Conservation (phyloP, 2,329 filamentous ascomycete species). For the Colletotrichum scovillei region DNA sequence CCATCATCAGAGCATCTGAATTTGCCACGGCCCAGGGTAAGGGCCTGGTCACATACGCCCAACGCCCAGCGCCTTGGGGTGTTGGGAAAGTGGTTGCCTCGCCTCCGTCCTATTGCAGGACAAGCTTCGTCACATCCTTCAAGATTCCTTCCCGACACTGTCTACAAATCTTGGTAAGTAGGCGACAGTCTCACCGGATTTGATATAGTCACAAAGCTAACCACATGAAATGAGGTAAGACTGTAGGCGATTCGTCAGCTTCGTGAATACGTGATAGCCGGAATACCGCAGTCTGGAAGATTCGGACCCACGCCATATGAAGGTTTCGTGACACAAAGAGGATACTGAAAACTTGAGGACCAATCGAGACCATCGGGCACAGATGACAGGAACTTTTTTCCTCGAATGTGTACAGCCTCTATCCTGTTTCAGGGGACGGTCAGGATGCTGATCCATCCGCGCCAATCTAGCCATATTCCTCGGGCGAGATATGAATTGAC, state of each 20-base stretch:
- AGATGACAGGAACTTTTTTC: neutral
- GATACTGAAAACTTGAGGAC: neutral
- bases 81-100: neutral
- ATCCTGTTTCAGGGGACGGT: neutral
- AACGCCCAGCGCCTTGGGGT: neutral
- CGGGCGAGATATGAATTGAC: neutral
- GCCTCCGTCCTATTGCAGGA: neutral
- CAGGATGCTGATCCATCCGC: neutral
- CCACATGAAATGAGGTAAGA: neutral
- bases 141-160: neutral
- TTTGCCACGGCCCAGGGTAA: neutral
- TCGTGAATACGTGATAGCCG: neutral
- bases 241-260: neutral
- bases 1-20: neutral
- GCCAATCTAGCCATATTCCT: neutral
- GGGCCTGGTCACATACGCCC: neutral
- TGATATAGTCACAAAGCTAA: neutral
- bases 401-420: neutral
- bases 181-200: neutral
- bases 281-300: neutral
- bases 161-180: neutral
- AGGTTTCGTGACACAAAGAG: neutral
- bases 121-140: neutral
- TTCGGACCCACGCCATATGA: neutral
- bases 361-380: neutral